A percentile compares a stretch with the other conserved stretches of the same genome.
phyloP scores from a whole-genome alignment of 257 asterid genomes.

The Jasminum sambac region DNA sequence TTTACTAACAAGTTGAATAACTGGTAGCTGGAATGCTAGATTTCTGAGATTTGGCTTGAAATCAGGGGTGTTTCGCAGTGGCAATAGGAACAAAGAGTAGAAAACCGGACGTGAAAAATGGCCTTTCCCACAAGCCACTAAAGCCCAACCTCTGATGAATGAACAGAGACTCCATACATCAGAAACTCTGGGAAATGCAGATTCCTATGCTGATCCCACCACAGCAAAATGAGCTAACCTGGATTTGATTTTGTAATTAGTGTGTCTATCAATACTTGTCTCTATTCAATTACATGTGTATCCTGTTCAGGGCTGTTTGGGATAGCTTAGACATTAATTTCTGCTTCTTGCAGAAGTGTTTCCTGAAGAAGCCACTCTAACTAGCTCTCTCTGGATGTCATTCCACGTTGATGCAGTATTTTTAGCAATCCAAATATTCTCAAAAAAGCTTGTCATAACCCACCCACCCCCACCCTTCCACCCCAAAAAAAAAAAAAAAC shows the following conservation, averaged over 20 bases:
- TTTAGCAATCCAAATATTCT: no score
- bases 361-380: no score
- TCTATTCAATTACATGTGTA: no score
- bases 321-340: no score
- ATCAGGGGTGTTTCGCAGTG: conserved; percentile 42
- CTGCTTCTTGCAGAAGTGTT: no score
- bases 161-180: conserved; percentile 46
- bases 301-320: no score
- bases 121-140: conserved; percentile 13
- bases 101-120: conserved; percentile 29
- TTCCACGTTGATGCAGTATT: no score
- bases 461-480: no score
- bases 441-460: no score
- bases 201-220: conserved; percentile 29
- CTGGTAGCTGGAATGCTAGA: conserved; percentile 30
- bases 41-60: conserved; percentile 28
- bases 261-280: no score
- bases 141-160: conserved; percentile 53
- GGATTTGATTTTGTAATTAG: neutral
- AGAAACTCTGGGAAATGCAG: conserved; percentile 30
- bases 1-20: conserved; percentile 22
- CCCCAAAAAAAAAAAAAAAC: no score
- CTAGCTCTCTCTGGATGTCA: no score
- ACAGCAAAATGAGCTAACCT: conserved; percentile 20
- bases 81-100: conserved; percentile 44